Evolutionary conservation across 306 rosid genomes (phyloP), one percentile per base, ranked within the genome.

Genomic region (Gastrolobium villosum): DNA sequence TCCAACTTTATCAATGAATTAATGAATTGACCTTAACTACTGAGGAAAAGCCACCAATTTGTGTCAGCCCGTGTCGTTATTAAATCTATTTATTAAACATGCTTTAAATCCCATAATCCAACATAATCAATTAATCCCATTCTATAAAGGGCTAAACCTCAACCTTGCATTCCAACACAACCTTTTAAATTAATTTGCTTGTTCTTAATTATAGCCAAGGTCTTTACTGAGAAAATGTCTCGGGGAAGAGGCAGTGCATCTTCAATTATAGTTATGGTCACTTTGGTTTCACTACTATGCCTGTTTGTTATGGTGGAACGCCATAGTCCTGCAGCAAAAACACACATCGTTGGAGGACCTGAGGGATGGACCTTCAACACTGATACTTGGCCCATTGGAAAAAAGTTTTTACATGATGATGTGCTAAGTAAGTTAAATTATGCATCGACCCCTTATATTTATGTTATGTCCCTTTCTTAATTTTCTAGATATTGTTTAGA

Each of bases 201-300:
- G 37, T 37, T 13, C 39, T 9, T 14, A 53, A 11, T 9, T 43
- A 77, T 14, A 65, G 20, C 59, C 6, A 44, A 77, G 75, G 2
- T 70, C 30, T 34, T 55, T 1, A 20, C 26, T 44, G 15, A 50
- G 52, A 57, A 32, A 32, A 81, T 84, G 90, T 45, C 75, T 52
- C 5, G 32, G 90, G 96, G 96, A 90, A 92, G 97, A 81, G 89
- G 90, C 87, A 81, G 90, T 90, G 96, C 91, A 66, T 56, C 52
- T 72, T 72, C 5, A 52, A 48, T 65, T 40, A 63, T 20, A 30
- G 77, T 41, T 59, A 60, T 40, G 40, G 74, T 69, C 56, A 53
- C 81, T n/a, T 45, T 61, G 61, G 46, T 69, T 30, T 10, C 79
- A 13, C 59, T 83, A 2, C 34, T 82, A 0, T 77, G 74, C 57